Base-by-base conservation (phyloP, 2,329 filamentous ascomycete genomes). In the Monosporascus sp. region DNA sequence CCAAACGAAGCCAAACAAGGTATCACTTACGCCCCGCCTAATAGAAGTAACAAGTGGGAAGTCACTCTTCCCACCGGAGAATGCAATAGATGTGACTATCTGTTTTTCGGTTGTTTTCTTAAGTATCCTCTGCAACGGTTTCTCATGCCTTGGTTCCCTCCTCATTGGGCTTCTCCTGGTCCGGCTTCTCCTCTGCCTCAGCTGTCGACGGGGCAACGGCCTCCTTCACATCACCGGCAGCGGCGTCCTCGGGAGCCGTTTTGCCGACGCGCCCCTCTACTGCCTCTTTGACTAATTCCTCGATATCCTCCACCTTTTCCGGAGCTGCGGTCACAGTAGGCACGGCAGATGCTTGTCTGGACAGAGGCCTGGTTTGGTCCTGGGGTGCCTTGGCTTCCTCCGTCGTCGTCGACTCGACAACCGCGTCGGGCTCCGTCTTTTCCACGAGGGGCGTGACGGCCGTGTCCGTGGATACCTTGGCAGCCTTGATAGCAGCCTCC, bases 251-350 rank as follows among this genome's bases (percentile, higher is more conserved):
- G 9, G 35, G 17, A 17, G 46, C 14, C 15, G 28, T 48, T 31
- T 57, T 28, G 6, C 51, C 28, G 22, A 48, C 49, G 18, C 49
- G 46, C 53, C 55, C 51, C 11, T 55, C 53, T 48, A 54, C 37
- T 35, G 51, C 43, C 49, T 56, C 58, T 22, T 64, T 56, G 35
- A 63, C 59, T 5, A 60, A 48, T 18, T 65, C 63, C 44, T 67
- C 63, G 24, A 66, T 61, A 40, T 66, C 65, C 50, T 64, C 61
- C 5, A 63, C 60, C 41, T 63, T 63, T 9, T 58, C 35, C 17
- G 62, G 52, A 22, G 63, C 59, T 9, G 60, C 56, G 22, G 51
- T 58, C 5, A 63, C 26, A 20, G 49, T 50, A 1, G 60, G 54
- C 28, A 8, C 56, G 35, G 15, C 38, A 46, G 5, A 22, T 49